These are phyloP conservation scores for Tanacetum coccineum DNA, from an alignment of 129 eudicot species.

Conservation along the genomic window DNA sequence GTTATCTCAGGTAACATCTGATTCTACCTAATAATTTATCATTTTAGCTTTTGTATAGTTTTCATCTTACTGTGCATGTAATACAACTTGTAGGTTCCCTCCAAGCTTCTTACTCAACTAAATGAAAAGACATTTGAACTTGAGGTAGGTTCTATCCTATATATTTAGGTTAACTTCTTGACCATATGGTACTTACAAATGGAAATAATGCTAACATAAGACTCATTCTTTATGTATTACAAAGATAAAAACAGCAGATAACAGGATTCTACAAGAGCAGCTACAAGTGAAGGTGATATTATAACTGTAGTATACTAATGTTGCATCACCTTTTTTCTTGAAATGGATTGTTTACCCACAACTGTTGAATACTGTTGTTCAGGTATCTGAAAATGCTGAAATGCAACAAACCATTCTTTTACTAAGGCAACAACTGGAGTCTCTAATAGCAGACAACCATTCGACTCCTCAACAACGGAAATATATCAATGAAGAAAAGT, in stretches of 20 bases:
- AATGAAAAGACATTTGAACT: slow-evolving; percentile 77
- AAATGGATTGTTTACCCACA: slow-evolving; percentile 11
- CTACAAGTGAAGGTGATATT: slow-evolving; percentile 62
- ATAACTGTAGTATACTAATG: neutral
- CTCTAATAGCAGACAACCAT: slow-evolving; percentile 37
- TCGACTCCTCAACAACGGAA: slow-evolving; percentile 26
- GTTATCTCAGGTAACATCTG: slow-evolving; percentile 59
- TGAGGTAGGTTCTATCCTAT: slow-evolving; percentile 51
- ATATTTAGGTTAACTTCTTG: slow-evolving; percentile 7
- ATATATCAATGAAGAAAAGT: slow-evolving; percentile 39
- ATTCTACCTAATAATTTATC: slow-evolving; percentile 1
- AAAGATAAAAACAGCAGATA: slow-evolving; percentile 82
- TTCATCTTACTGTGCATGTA: neutral
- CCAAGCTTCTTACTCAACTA: slow-evolving; percentile 61
- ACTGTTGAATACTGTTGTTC: slow-evolving; percentile 11
- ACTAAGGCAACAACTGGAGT: slow-evolving; percentile 64
- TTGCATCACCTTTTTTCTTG: neutral
- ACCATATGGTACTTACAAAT: slow-evolving; percentile 8
- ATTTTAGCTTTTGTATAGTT: slow-evolving; percentile 4
- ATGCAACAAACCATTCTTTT: slow-evolving; percentile 75
- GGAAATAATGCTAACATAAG: slow-evolving; percentile 22
- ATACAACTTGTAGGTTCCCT: slow-evolving; percentile 42
- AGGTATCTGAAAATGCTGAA: slow-evolving; percentile 72
- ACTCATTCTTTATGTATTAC: slow-evolving; percentile 16
- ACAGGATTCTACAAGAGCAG: slow-evolving; percentile 84